These are phyloP conservation scores for Graphilbum sp. DNA, from an alignment of 2,329 filamentous ascomycete species.

Conservation along the genomic window DNA sequence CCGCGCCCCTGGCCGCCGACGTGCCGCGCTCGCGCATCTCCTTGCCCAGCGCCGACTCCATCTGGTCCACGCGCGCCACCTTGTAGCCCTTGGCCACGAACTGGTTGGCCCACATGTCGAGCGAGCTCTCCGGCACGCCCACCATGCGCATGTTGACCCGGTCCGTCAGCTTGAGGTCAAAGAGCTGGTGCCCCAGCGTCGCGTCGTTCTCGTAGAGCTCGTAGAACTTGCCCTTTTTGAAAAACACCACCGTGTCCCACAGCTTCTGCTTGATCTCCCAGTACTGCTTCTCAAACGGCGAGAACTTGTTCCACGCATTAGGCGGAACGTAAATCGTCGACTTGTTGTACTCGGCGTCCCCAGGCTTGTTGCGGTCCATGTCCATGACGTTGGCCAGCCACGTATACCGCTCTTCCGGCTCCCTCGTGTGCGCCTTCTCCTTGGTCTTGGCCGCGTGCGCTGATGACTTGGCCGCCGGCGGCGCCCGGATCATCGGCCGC, in stretches of 20 bases:
- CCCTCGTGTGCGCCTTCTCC: slow-evolving; percentile 60
- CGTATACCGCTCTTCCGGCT: slow-evolving; percentile 72
- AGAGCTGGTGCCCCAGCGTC: slow-evolving; percentile 87
- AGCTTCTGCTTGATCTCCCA: slow-evolving; percentile 99
- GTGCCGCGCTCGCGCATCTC: slow-evolving; percentile 92
- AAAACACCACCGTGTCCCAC: slow-evolving; percentile 96
- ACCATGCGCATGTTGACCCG: slow-evolving; percentile 99
- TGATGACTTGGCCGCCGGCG: background rate
- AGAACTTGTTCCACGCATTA: slow-evolving; percentile 64
- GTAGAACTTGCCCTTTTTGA: slow-evolving; percentile 99
- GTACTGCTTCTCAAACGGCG: slow-evolving; percentile 93
- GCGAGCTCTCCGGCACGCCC: slow-evolving; percentile 82
- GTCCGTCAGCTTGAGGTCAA: slow-evolving; percentile 94
- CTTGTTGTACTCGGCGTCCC: slow-evolving; percentile 79
- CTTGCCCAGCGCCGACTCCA: slow-evolving; percentile 88
- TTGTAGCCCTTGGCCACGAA: slow-evolving; percentile 98
- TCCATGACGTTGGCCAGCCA: slow-evolving; percentile 83
- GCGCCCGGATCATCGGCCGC: background rate
- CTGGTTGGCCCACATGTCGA: slow-evolving; percentile 96
- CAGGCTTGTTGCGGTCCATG: slow-evolving; percentile 62
- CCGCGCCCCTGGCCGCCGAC: slow-evolving; percentile 31
- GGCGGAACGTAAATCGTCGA: slow-evolving; percentile 83
- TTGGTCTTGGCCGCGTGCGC: slow-evolving; percentile 20
- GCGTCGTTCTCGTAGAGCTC: slow-evolving; percentile 97
- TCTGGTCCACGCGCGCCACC: slow-evolving; percentile 90